A percentile compares a stretch with the other conserved stretches of the same genome.
phyloP scores from a whole-genome alignment of 2,329 filamentous ascomycete species.

The Orbilia brochopaga region DNA sequence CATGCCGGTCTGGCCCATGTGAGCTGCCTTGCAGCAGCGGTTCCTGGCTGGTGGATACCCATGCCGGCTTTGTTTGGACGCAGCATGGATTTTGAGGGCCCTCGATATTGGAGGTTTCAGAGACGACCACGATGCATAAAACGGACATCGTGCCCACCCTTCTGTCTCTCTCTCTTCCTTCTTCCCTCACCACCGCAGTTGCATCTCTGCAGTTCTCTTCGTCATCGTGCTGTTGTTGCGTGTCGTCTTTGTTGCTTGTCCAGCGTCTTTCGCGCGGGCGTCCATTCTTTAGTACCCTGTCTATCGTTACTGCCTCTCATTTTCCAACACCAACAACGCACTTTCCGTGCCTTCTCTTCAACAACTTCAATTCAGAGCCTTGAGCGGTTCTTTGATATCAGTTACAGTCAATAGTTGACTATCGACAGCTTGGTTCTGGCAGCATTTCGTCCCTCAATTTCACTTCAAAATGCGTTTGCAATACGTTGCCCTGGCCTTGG shows the following conservation, averaged over 20 bases:
- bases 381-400: no score
- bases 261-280: conserved; percentile 22
- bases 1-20: conserved; percentile 26
- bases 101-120: conserved; percentile 32
- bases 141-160: conserved; percentile 14
- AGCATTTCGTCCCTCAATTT: conserved; percentile 23
- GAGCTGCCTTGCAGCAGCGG: conserved; percentile 7
- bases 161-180: conserved; percentile 24
- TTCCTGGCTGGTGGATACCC: conserved; percentile 5
- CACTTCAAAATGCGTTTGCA: conserved; percentile 50
- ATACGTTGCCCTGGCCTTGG: conserved; percentile 50
- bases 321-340: conserved; percentile 51
- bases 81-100: conserved; percentile 14
- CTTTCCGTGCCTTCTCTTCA: conserved; percentile 13
- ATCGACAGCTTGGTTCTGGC: conserved; percentile 49
- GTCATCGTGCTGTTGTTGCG: conserved; percentile 30
- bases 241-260: conserved; percentile 29
- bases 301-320: conserved; percentile 30
- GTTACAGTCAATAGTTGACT: conserved; percentile 19
- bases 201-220: background rate
- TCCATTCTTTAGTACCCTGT: conserved; percentile 46
- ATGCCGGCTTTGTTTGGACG: conserved; percentile 9
- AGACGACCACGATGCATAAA: conserved; percentile 43
- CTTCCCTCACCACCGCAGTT: conserved; percentile 30
- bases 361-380: conserved; percentile 25